Evolutionary conservation across 306 rosid species (phyloP), one percentile per base, ranked within the genome.

Genomic region (Vigna angularis): DNA sequence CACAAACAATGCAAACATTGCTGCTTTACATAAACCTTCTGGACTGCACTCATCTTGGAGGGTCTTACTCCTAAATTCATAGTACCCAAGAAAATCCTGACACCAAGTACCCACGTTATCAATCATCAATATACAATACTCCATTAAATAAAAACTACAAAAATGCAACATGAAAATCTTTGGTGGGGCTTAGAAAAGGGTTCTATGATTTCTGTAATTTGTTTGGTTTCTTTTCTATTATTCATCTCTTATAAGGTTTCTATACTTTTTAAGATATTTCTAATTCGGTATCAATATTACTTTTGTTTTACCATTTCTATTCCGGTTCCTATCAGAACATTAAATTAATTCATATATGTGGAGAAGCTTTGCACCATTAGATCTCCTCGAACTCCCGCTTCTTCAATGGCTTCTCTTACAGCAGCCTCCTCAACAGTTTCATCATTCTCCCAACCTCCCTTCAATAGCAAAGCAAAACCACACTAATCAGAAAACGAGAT

Each of bases 371-470:
- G 86, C 32, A 90, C 94, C 90, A 86, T 63, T 81, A 90, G 59
- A 53, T 88, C 90, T 65, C 94, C 92, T 38, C 88, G 87, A 81
- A 90, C 92, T 48, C 94, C 94, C 6, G 92, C 94, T 81, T 90
- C 94, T 85, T 90, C 94, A 48, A 90, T 81, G 63, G 94, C 94
- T 86, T 90, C 94, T 52, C 94, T 84, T 22, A 70, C 79, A 42
- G 94, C 94, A 24, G 92, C 94, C 83, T 88, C 84, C 83, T 88
- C 70, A 75, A 90, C 92, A 26, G 94, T 88, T 85, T 90, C 94
- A 63, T 90, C 94, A 81, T 88, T 90, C 83, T 90, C 92, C 94
- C 94, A 90, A 51, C 94, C 94, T 75, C 92, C 94, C 94, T 90
- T 73, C 22, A 12, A 72, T 59, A 14, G 56, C 42, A 67, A 50